Conservation (phyloP, 805 yeast genomes). For the Pichia kluyveri region DNA sequence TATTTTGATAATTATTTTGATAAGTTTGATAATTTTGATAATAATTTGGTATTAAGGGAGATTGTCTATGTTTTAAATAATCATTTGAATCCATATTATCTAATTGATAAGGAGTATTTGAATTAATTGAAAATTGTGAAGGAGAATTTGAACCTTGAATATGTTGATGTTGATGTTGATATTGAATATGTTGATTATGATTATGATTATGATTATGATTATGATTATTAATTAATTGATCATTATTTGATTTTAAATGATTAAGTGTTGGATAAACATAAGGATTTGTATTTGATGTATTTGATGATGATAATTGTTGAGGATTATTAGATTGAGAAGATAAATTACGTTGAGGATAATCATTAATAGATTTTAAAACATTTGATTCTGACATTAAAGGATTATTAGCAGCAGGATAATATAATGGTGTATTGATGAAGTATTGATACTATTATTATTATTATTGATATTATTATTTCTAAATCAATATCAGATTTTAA, state of each 20-base stretch:
- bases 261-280: constrained; percentile 1
- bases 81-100: neutral
- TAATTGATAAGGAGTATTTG: neutral
- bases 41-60: constrained; percentile 3
- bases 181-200: too few species aligned
- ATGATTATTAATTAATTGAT: neutral
- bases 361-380: neutral
- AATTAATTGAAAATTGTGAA: constrained; percentile 1
- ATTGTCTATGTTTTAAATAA: constrained; percentile 2
- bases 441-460: neutral
- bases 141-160: constrained; percentile 3
- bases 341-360: neutral
- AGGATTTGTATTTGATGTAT: too few species aligned
- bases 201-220: too few species aligned
- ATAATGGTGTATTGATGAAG: neutral
- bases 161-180: too few species aligned
- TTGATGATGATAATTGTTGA: too few species aligned
- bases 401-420: neutral
- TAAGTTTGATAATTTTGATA: constrained; percentile 2
- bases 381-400: neutral
- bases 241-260: neutral
- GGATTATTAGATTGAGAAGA: neutral
- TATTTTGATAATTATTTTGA: neutral
- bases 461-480: too few species aligned
- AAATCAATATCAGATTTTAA: neutral